Evolutionary conservation across 2,329 filamentous ascomycete genomes (phyloP), one percentile per base, ranked within the genome.

Genomic region (Aspergillus arachidicola): DNA sequence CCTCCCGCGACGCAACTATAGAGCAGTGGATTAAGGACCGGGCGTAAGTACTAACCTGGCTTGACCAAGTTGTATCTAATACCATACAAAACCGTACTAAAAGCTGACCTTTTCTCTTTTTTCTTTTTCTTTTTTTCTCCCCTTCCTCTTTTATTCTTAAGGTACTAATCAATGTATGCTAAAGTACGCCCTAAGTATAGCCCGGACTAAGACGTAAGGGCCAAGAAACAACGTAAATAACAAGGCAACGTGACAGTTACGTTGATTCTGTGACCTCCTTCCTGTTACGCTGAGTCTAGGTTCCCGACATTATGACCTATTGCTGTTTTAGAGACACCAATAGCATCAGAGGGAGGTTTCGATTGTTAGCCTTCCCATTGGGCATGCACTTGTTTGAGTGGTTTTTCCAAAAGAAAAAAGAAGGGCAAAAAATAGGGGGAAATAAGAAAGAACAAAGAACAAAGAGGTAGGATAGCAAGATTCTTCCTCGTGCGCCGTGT

Each of bases 401-500:
- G 26, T 12, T 32, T 10, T 10, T 11, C 30, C 30, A 34, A 12
- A 34, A 34, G 10, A 36, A 48, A 21, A 16, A 32, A 16, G 26
- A 28, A 28, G 6, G 26, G 26, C 26, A 28, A 28, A 36, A 43
- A 16, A 21, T 43, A 56, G 48, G 12, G 30, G 45, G 28, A 9
- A 46, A 10, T 32, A 19, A 45, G 50, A 12, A 56, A 16, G 12
- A 41, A 45, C 41, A 43, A 23, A 58, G 34, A 36, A 60, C 21
- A 48, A 48, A 48, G 21, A 48, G 23, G 46, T 38, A 34, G 32
- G 36, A 28, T 30, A 32, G 51, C 36, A 41, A 34, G 51, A 61
- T 55, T 56, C 46, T 45, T 41, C 41, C 50, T 57, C 36, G 26
- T 57, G 59, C 43, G 51, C 50, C 55, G 58, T 63, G 59, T 59